phyloP scores from a whole-genome alignment of 495 filamentous ascomycete genomes.

The Xylaria cubensis region DNA sequence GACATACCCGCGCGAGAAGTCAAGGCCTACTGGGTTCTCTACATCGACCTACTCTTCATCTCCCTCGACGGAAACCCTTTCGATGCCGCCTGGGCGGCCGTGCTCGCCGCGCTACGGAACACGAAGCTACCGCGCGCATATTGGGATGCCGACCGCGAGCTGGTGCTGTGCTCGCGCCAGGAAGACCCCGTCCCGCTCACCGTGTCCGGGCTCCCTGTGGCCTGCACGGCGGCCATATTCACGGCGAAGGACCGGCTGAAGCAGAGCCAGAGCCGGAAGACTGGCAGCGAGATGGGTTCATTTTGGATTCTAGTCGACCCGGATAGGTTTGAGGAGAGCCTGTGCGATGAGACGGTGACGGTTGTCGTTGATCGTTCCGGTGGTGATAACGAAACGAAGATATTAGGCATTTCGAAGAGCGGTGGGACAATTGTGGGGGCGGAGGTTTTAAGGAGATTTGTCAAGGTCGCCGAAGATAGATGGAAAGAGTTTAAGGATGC shows the following conservation, averaged over 20 bases:
- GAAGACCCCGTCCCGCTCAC: slow-evolving; percentile 54
- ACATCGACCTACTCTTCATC: slow-evolving; percentile 89
- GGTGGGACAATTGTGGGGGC: slow-evolving; percentile 66
- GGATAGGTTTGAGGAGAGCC: slow-evolving; percentile 85
- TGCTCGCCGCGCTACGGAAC: slow-evolving; percentile 81
- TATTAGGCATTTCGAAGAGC: slow-evolving; percentile 78
- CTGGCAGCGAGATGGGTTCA: slow-evolving; percentile 53
- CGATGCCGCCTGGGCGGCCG: slow-evolving; percentile 84
- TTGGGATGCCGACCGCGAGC: slow-evolving; percentile 85
- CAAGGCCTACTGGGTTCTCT: slow-evolving; percentile 91
- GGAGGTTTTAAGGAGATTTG: slow-evolving; percentile 49
- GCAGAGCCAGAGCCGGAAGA: slow-evolving; percentile 41
- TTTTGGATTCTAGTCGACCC: slow-evolving; percentile 85
- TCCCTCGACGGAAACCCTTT: slow-evolving; percentile 90
- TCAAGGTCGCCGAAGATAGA: slow-evolving; percentile 45
- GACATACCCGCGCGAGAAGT: slow-evolving; percentile 52
- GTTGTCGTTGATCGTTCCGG: slow-evolving; percentile 71
- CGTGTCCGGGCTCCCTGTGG: slow-evolving; percentile 70
- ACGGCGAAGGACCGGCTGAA: slow-evolving; percentile 61
- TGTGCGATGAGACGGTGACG: slow-evolving; percentile 76
- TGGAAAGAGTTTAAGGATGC: slow-evolving; percentile 48
- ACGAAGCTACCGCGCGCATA: slow-evolving; percentile 79
- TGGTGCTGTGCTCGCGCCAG: slow-evolving; percentile 73
- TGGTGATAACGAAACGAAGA: slow-evolving; percentile 54
- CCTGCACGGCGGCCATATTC: slow-evolving; percentile 77